Evolutionary conservation across 2,329 filamentous ascomycete genomes (phyloP), one percentile per base, ranked within the genome.

Genomic region (Arachnopeziza araneosa): DNA sequence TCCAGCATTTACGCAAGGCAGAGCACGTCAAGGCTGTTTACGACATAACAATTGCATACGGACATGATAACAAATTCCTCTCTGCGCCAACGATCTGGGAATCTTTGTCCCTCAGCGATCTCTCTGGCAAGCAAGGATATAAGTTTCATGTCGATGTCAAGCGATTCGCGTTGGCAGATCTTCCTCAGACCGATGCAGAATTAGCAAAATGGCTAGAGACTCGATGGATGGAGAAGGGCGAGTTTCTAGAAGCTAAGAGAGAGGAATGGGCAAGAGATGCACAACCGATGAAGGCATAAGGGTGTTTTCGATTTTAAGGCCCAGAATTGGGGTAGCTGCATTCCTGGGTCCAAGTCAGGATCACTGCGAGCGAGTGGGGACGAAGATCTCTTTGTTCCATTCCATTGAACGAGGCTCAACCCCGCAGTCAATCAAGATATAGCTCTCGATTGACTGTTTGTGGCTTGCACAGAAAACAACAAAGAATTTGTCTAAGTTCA

Each of bases 31-130:
- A 77, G 66, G 80, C 80, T 9, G 77, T 83, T 22, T 83, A 84
- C 70, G 80, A 84, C 67, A 71, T 84, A 55, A 79, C 80, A 2
- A 80, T 84, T 64, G 79, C 79, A 55, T 83, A 84, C 70, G 76
- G 79, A 63, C 74, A 76, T 55, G 70, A 75, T 6, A 68, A 68
- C 56, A 69, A 70, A 59, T 82, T 80, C 63, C 74, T 78, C 24
- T 69, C 73, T 52, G 79, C 78, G 1, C 80, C 80, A 14, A 75
- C 73, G 14, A 83, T 83, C 67, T 83, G 79, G 80, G 76, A 83
- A 58, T 80, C 79, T 12, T 69, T 83, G 49, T 77, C 77, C 61
- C 68, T 75, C 10, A 71, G 74, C 0, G 62, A 67, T 8, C 62
- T 83, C 57, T 78, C 75, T 64, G 63, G 66, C 26, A 71, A 70